Evolutionary conservation across 129 eudicot species (phyloP), one percentile per base, ranked within the genome.

Genomic region (Escallonia rubra): DNA sequence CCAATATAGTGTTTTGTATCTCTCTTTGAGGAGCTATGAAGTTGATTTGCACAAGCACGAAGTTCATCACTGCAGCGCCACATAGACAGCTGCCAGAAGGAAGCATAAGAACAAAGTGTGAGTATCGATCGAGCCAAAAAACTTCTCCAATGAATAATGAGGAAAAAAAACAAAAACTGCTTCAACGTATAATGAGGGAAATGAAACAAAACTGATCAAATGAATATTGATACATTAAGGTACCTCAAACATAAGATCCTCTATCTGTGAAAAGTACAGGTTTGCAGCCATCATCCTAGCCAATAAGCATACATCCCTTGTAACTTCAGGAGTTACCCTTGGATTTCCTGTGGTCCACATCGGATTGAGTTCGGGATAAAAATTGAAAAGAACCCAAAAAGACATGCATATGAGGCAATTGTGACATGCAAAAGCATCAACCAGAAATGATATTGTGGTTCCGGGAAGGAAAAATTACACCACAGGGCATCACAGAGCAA

Each of bases 201-300:
- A 40, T 45, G 13, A 43, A 41, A 61, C 8, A 13, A 16, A 38
- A 66, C 34, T 23, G 34, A 0, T 23, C 34, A 23, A 23, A 23
- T 23, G 34, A 23, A 23, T 23, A 52, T 1, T 6, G 54, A 46
- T 9, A 23, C 2, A 54, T 58, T 38, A 11, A 15, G 45, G 63
- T 72, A 92, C 98, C 96, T 92, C 98, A 72, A 92, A 92, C 96
- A 92, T 92, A 65, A 92, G 95, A 67, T 92, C 96, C 84, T 92
- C 98, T 39, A 92, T 92, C 73, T 89, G 96, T 60, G 98, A 89
- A 69, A 86, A 92, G 80, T 92, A 92, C 79, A 92, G 76, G 82
- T 92, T 92, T 64, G 96, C 96, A 68, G 98, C 98, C 98, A 92
- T 92, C 98, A 92, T 89, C 72, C 98, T 79, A 10, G 98, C 98